A percentile compares a stretch with the other conserved stretches of the same genome.
phyloP scores from a whole-genome alignment of 163 green algal species.

The Coccomyxa subellipsoidea region DNA sequence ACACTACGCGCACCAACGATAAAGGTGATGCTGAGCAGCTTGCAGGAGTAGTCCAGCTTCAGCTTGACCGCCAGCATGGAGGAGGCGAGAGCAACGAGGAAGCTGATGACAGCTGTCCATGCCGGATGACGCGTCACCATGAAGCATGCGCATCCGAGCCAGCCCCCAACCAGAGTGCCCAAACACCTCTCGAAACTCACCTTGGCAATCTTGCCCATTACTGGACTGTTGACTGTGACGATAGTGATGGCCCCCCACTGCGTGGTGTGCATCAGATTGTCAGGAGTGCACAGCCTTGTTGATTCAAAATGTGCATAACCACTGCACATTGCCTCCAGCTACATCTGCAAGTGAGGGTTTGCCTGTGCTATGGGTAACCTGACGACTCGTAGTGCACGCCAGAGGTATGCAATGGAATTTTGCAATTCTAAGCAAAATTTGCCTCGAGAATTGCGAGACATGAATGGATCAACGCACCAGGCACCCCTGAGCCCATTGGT shows the following conservation, averaged over 20 bases:
- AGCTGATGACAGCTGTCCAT: constrained; percentile 4
- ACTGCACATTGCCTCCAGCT: too few species aligned
- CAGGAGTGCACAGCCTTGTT: too few species aligned
- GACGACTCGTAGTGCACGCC: too few species aligned
- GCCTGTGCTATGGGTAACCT: too few species aligned
- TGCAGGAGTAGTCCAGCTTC: neutral
- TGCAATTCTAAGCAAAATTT: too few species aligned
- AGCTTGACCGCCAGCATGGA: neutral
- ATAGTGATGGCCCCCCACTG: constrained; percentile 1
- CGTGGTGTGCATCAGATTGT: too few species aligned
- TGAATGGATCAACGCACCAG: neutral
- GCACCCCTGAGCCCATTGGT: neutral
- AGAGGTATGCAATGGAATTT: too few species aligned
- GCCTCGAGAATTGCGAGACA: too few species aligned
- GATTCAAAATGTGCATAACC: too few species aligned
- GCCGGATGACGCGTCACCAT: neutral
- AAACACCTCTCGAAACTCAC: neutral
- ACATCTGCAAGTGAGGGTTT: too few species aligned
- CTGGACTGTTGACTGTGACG: neutral
- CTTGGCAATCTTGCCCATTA: neutral
- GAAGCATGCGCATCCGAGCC: neutral
- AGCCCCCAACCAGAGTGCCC: neutral
- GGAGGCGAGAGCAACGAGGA: neutral
- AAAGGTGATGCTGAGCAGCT: constrained; percentile 7
- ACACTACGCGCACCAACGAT: too few species aligned